Percentiles rank a stretch among this genome's conserved stretches.
Evolutionary conservation across 2,329 filamentous ascomycete species (phyloP).

Genomic region (Diaporthe caulivora): DNA sequence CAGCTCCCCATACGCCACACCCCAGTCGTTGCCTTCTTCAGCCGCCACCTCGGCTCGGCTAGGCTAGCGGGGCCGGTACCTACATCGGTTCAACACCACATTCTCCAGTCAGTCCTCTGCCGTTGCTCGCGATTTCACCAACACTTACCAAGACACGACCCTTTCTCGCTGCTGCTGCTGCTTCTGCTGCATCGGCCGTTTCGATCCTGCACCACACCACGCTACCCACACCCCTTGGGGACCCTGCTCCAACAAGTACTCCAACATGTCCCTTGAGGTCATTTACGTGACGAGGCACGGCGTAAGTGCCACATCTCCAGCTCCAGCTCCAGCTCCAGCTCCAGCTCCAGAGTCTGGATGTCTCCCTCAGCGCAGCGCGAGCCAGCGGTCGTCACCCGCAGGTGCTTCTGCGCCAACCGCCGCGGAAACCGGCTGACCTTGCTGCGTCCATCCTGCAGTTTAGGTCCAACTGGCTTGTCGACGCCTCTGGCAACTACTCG

Average conservation of each 20-base stretch:
- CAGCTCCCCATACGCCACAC: no score
- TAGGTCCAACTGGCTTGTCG: slow-evolving; percentile 89
- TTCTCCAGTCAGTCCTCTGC: background rate
- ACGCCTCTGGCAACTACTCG: slow-evolving; percentile 82
- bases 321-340: background rate
- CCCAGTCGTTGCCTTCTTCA: slow-evolving; percentile 1
- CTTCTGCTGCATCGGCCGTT: slow-evolving; percentile 12
- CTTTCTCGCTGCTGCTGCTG: no score
- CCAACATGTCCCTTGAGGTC: slow-evolving; percentile 72
- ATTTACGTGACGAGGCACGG: slow-evolving; percentile 83
- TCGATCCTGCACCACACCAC: slow-evolving; percentile 3
- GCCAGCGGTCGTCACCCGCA: slow-evolving; percentile 8
- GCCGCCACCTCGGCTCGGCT: slow-evolving; percentile 18
- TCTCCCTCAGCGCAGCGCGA: background rate
- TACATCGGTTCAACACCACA: background rate
- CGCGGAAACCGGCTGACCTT: slow-evolving; percentile 32
- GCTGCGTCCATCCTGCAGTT: slow-evolving; percentile 68
- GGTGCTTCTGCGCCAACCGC: slow-evolving; percentile 14
- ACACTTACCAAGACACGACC: background rate
- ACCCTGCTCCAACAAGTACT: background rate
- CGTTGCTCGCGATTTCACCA: background rate
- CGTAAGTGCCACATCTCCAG: slow-evolving; percentile 62
- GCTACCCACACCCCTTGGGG: background rate
- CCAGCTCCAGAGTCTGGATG: background rate
- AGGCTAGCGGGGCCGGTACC: background rate